These are phyloP conservation scores for Lophiostoma macrostomum DNA, from an alignment of 495 filamentous ascomycete species.

Conservation along the genomic window DNA sequence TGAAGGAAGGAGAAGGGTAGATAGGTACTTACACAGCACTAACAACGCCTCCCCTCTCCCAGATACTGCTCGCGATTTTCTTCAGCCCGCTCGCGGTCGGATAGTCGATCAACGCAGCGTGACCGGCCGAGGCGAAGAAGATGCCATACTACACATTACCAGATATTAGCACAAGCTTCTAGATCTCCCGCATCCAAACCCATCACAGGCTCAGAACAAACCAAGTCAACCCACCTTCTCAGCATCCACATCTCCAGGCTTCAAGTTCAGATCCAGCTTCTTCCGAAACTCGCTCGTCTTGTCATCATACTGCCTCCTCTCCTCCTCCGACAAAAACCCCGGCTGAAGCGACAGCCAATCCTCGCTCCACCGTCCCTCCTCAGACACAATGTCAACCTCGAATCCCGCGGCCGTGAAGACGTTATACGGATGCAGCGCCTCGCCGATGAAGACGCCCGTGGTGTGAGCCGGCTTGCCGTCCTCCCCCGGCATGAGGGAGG, in stretches of 20 bases:
- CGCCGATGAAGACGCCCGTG: conserved; percentile 49
- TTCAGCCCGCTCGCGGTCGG: conserved; percentile 44
- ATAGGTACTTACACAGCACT: conserved; percentile 30
- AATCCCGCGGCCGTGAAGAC: conserved; percentile 48
- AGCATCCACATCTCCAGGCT: conserved; percentile 34
- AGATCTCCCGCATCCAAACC: background rate
- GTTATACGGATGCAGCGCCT: conserved; percentile 51
- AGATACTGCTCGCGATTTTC: conserved; percentile 43
- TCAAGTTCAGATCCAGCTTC: conserved; percentile 44
- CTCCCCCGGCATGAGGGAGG: conserved; percentile 18
- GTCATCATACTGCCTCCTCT: conserved; percentile 45
- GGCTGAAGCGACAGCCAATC: conserved; percentile 49
- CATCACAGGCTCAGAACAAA: no score
- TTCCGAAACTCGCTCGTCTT: conserved; percentile 43
- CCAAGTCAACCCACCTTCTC: conserved; percentile 11
- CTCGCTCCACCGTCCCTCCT: conserved; percentile 46
- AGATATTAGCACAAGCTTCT: background rate
- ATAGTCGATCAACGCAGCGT: conserved; percentile 49
- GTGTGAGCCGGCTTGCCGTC: conserved; percentile 6
- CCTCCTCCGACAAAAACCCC: conserved; percentile 47
- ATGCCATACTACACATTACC: conserved; percentile 37
- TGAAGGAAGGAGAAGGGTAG: background rate
- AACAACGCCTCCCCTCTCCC: conserved; percentile 45
- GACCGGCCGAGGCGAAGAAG: conserved; percentile 49
- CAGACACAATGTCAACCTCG: conserved; percentile 50